A percentile compares a stretch with the other conserved stretches of the same genome.
These are phyloP conservation scores for Phytopythium oedochilum DNA, from an alignment of 352 stramenopile species.

Conservation along the genomic window DNA sequence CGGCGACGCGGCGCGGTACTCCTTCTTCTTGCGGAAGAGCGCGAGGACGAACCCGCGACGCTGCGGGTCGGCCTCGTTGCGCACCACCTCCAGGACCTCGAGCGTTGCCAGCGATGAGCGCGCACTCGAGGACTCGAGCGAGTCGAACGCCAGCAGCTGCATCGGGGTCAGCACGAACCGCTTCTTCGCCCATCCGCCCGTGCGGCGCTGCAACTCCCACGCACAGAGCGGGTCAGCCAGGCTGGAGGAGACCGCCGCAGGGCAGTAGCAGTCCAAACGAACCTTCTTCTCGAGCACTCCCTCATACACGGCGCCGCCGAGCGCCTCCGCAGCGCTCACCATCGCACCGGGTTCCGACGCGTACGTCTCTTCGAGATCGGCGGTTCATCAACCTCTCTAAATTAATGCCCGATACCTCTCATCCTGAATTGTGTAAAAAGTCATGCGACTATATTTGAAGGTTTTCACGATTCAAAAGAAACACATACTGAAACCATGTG, in stretches of 20 bases:
- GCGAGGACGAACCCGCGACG: slow-evolving; percentile 52
- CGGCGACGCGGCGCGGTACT: slow-evolving; percentile 49
- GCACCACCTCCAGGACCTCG: slow-evolving; percentile 62
- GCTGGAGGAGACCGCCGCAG: not conserved
- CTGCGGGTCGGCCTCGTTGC: slow-evolving; percentile 25
- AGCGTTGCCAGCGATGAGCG: slow-evolving; percentile 43
- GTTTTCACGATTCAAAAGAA: too few relatives aligned
- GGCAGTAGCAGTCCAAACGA: slow-evolving; percentile 5
- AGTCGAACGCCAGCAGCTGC: slow-evolving; percentile 69
- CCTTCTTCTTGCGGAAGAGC: slow-evolving; percentile 77
- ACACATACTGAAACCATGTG: too few relatives aligned
- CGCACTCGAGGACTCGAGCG: slow-evolving; percentile 34
- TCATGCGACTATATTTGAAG: too few relatives aligned
- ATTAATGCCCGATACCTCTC: too few relatives aligned
- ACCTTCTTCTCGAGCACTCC: slow-evolving; percentile 63
- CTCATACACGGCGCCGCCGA: slow-evolving; percentile 45
- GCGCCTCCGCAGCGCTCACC: slow-evolving; percentile 65
- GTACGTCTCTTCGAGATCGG: slow-evolving; percentile 22
- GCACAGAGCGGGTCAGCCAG: not conserved
- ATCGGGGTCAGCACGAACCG: slow-evolving; percentile 67
- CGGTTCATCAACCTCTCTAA: not conserved
- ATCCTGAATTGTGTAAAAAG: too few relatives aligned
- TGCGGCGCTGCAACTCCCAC: slow-evolving; percentile 31
- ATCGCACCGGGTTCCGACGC: slow-evolving; percentile 15
- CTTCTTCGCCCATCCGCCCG: slow-evolving; percentile 78